Percentiles rank a stretch among this genome's conserved stretches.
These are phyloP conservation scores for Cicer pinnatifidum DNA, from an alignment of 306 rosid species.

Conservation along the genomic window DNA sequence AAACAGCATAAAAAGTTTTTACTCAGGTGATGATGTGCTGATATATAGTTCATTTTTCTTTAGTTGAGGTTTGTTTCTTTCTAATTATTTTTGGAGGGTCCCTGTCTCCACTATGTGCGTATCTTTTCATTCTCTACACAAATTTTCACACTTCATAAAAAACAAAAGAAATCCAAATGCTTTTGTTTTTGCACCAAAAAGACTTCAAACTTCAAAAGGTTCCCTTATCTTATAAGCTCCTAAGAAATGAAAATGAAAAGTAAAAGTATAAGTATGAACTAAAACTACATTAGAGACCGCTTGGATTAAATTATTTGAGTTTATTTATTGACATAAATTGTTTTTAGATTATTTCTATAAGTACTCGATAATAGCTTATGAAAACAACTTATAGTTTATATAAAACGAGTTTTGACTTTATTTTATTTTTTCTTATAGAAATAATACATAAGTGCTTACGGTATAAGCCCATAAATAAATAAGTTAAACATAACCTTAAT, in stretches of 20 bases:
- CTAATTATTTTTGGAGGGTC: neutral
- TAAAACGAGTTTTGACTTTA: too few species aligned
- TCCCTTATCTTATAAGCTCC: neutral
- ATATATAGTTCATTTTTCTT: neutral
- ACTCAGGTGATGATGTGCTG: neutral
- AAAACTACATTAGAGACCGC: neutral
- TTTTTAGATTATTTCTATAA: too few species aligned
- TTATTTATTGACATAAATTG: too few species aligned
- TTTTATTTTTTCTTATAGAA: too few species aligned
- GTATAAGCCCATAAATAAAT: too few species aligned
- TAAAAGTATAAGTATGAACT: neutral
- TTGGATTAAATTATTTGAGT: too few species aligned
- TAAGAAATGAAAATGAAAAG: constrained; percentile 1
- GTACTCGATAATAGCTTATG: too few species aligned
- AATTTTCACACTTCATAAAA: neutral
- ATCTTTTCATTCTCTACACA: neutral
- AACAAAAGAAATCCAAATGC: neutral
- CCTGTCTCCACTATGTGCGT: neutral
- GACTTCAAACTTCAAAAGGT: neutral
- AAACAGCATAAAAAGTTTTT: neutral
- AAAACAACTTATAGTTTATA: too few species aligned
- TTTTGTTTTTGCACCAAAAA: neutral
- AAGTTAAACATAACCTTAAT: too few species aligned
- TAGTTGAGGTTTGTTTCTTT: neutral
- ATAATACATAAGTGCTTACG: too few species aligned